Percentiles rank a stretch among this genome's conserved stretches.
Evolutionary conservation across 176 grass and related monocot genomes (phyloP).

Genomic region (Lolium perenne): DNA sequence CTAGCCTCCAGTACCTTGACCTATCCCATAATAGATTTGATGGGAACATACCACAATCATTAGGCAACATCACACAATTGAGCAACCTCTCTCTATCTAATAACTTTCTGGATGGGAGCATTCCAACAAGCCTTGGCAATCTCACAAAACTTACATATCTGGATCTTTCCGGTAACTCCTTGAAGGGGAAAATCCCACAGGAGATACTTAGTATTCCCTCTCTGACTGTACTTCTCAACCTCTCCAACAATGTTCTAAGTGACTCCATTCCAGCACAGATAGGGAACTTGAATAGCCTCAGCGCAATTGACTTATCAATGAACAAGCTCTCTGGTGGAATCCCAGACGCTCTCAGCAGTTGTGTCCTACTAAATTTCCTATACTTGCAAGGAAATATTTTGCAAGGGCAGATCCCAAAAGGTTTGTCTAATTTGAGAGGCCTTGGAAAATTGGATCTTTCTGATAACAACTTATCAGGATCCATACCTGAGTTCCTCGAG

Average conservation of each 20-base stretch:
- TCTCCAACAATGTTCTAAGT: slow-evolving; percentile 30
- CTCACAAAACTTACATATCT: neutral
- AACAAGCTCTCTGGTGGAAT: slow-evolving; percentile 40
- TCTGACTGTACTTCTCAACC: slow-evolving; percentile 26
- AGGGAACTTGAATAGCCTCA: slow-evolving; percentile 22
- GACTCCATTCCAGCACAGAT: slow-evolving; percentile 29
- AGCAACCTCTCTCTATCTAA: neutral
- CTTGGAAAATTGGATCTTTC: slow-evolving; percentile 39
- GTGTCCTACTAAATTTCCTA: neutral
- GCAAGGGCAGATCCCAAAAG: slow-evolving; percentile 13
- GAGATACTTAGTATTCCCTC: slow-evolving; percentile 39
- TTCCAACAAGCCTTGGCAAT: slow-evolving; percentile 30
- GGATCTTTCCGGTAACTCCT: slow-evolving; percentile 35
- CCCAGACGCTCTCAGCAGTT: neutral
- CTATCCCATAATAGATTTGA: neutral
- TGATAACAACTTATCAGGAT: slow-evolving; percentile 19
- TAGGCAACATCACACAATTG: slow-evolving; percentile 30
- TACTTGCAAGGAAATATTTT: slow-evolving; percentile 33
- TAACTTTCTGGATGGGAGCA: slow-evolving; percentile 5
- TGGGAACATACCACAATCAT: slow-evolving; percentile 22
- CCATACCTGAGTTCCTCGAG: slow-evolving; percentile 31
- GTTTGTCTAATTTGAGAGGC: neutral
- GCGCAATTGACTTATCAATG: slow-evolving; percentile 21
- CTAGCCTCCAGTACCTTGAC: neutral
- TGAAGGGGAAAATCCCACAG: slow-evolving; percentile 31